These are phyloP conservation scores for Xylaria sp. DNA, from an alignment of 2,329 filamentous ascomycete genomes.

Conservation along the genomic window DNA sequence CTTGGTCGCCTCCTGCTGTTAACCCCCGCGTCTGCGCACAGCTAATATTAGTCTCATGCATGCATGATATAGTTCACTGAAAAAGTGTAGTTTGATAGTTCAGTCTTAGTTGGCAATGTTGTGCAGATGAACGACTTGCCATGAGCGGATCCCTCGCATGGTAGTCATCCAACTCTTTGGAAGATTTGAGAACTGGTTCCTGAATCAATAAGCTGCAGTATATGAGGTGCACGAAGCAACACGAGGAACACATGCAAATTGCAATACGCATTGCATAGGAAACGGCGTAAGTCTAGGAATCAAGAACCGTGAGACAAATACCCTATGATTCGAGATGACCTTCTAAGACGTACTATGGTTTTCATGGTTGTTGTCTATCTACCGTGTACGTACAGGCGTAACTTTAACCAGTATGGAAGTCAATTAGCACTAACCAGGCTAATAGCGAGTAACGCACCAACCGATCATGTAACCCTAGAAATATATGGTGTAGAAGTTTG, in stretches of 20 bases:
- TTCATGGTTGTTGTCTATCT: neutral
- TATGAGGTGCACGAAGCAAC: no score
- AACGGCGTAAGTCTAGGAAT: neutral
- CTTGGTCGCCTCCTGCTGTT: neutral
- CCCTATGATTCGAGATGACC: neutral
- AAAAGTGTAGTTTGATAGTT: constrained; percentile 8
- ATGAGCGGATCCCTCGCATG: neutral
- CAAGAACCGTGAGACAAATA: neutral
- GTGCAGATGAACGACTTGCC: constrained; percentile 13
- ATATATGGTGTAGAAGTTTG: neutral
- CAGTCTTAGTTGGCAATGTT: constrained; percentile 1
- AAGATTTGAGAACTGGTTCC: neutral
- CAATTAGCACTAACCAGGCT: no score
- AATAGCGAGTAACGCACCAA: neutral
- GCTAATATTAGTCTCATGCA: neutral
- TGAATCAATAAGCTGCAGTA: neutral
- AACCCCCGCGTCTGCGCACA: neutral
- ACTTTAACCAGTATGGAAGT: no score
- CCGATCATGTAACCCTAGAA: neutral
- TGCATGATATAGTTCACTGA: neutral
- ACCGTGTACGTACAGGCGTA: neutral
- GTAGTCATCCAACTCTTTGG: neutral
- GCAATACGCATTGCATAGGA: neutral
- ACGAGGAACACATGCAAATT: no score
- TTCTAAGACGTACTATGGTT: neutral